Evolutionary conservation across 352 stramenopile species (phyloP).

Genomic region (Phytophthora syringae): DNA sequence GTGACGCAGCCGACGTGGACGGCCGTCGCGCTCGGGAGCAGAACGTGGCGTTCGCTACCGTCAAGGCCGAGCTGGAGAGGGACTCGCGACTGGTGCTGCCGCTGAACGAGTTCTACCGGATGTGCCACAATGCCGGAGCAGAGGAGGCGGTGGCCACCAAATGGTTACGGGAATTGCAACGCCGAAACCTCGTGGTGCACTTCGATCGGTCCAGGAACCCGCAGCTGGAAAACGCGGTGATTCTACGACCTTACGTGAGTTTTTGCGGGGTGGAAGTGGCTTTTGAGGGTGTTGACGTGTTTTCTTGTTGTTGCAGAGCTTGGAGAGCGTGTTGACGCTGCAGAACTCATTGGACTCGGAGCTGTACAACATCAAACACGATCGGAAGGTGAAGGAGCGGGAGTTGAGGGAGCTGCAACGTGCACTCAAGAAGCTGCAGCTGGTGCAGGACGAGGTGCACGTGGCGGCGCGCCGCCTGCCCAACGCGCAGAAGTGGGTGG

Average conservation of each 20-base stretch:
- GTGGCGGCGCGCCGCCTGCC: constrained; percentile 55
- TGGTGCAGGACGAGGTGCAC: constrained; percentile 55
- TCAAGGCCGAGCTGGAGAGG: constrained; percentile 70
- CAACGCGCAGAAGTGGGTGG: constrained; percentile 79
- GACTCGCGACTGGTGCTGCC: constrained; percentile 67
- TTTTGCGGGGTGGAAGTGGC: background rate
- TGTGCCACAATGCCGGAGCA: constrained; percentile 72
- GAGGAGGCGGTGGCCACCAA: constrained; percentile 77
- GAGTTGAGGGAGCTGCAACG: constrained; percentile 51
- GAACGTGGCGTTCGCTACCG: constrained; percentile 65
- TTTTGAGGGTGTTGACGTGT: background rate
- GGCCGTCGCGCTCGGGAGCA: constrained; percentile 41
- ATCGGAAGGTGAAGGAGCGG: constrained; percentile 60
- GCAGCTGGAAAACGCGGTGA: constrained; percentile 71
- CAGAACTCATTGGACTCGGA: constrained; percentile 80
- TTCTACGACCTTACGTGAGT: constrained; percentile 73
- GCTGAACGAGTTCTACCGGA: constrained; percentile 71
- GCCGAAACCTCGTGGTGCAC: constrained; percentile 76
- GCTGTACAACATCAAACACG: constrained; percentile 77
- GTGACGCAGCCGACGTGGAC: constrained; percentile 42
- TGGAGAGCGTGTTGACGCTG: constrained; percentile 73
- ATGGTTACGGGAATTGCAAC: constrained; percentile 79
- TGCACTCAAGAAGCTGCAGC: constrained; percentile 55
- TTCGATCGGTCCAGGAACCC: constrained; percentile 74
- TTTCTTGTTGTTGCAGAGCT: constrained; percentile 41